Conservation (phyloP, 768 basidiomycete species). For the Boletus reticuloceps region DNA sequence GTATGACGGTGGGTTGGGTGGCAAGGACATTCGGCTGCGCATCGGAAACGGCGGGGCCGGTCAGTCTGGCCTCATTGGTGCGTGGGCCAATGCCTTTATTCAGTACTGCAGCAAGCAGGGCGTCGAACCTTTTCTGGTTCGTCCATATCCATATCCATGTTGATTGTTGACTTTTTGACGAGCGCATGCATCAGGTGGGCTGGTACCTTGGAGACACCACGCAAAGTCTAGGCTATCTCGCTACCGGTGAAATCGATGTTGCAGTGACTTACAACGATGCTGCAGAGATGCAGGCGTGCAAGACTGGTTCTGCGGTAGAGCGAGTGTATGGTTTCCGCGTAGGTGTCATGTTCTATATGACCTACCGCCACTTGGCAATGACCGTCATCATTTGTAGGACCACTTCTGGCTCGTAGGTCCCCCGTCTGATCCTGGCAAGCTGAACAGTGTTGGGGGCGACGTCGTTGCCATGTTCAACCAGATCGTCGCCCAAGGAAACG, state of each 20-base stretch:
- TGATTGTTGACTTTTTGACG: not conserved
- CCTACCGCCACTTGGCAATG: not conserved
- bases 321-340: conserved; percentile 47
- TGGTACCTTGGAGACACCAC: conserved; percentile 61
- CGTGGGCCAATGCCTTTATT: conserved; percentile 49
- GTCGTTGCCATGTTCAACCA: conserved; percentile 46
- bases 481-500: conserved; percentile 44
- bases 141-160: conserved; percentile 32
- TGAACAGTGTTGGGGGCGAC: conserved; percentile 30
- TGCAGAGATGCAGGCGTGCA: conserved; percentile 41
- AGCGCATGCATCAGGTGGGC: conserved; percentile 37
- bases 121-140: conserved; percentile 28
- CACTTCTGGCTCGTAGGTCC: conserved; percentile 54
- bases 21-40: conserved; percentile 37
- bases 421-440: conserved; percentile 42
- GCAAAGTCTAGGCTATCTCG: conserved; percentile 43
- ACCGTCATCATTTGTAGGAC: conserved; percentile 33
- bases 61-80: conserved; percentile 47
- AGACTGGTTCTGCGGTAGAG: conserved; percentile 30
- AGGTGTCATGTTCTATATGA: conserved; percentile 9
- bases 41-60: conserved; percentile 53
- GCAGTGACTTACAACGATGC: conserved; percentile 54
- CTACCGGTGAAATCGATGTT: conserved; percentile 43
- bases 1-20: conserved; percentile 41
- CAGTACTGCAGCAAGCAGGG: conserved; percentile 15